Base-by-base conservation (phyloP, 768 basidiomycete genomes). In the Rhizopogon salebrosus region DNA sequence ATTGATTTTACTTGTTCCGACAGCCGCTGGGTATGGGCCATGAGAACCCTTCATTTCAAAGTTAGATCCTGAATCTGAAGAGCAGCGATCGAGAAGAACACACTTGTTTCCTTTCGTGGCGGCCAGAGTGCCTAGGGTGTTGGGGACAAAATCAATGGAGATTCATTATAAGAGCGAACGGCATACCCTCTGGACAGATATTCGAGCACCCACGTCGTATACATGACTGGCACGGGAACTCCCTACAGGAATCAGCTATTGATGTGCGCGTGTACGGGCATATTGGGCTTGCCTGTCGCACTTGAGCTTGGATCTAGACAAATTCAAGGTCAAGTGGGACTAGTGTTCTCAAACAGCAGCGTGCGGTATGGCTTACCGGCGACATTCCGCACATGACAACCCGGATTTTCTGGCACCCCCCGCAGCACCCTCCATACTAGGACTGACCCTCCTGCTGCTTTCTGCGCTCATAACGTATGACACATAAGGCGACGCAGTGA, bases 31-130 rank as follows among this genome's bases (percentile, higher is more conserved):
- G 75, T 76, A 57, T 77, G 78, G 6, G 73, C 75, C 73, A 78
- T 74, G 35, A 81, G 71, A 18, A 79, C 78, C 60, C 79, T 81
- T 54, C 6, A 29, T 20, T 34, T 4, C 31, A 51, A 51, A 43
- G 51, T 55, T 54, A 48, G 29, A 40, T 45, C 41, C 37, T 27
- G 40, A 52, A 41, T 22, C 24, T 46, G 34, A 43, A 42, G 43
- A 11, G 4, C 7, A 41, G 14, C 6, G 20, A 9, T 41, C 34
- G 41, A 37, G 27, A 51, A 11, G n/a, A 27, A 45, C 72, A 36
- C 57, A 79, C 80, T 80, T 80, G 67, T 80, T 81, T 54, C 80
- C 78, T 59, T 80, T 81, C 41, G 78, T 80, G 23, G 80, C 78
- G 6, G 76, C 68, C 57, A 80, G 59, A 24, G 74, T 78, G 29